Conservation (phyloP, 345 rosid genomes). For the Citrus cavaleriei region DNA sequence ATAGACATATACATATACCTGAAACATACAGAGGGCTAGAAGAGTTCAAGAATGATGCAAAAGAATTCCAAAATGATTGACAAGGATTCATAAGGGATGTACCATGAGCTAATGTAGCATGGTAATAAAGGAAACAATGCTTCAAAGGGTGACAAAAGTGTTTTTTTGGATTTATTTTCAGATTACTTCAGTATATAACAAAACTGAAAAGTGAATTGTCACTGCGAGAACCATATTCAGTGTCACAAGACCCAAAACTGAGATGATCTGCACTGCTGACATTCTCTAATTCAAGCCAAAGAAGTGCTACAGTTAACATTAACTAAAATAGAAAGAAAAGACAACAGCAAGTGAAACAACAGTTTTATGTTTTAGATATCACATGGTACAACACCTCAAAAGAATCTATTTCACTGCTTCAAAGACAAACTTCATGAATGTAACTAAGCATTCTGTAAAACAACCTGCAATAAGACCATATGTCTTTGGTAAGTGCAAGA, state of each 20-base stretch:
- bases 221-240: neutral
- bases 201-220: neutral
- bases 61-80: neutral
- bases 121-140: too few relatives aligned
- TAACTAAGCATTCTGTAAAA: conserved; percentile 3
- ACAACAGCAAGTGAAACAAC: neutral
- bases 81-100: neutral
- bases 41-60: neutral
- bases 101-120: too few relatives aligned
- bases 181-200: neutral
- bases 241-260: neutral
- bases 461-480: conserved; percentile 71
- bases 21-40: neutral
- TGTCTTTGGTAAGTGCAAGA: conserved; percentile 67
- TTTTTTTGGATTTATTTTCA: neutral
- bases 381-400: conserved; percentile 3
- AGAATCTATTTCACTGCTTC: neutral
- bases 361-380: neutral
- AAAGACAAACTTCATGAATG: neutral
- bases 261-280: neutral
- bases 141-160: neutral
- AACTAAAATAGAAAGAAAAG: neutral
- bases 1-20: neutral
- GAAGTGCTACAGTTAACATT: neutral
- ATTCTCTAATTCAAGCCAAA: neutral